phyloP scores from a whole-genome alignment of 176 grass and related monocot genomes.

The Microstegium vimineum region DNA sequence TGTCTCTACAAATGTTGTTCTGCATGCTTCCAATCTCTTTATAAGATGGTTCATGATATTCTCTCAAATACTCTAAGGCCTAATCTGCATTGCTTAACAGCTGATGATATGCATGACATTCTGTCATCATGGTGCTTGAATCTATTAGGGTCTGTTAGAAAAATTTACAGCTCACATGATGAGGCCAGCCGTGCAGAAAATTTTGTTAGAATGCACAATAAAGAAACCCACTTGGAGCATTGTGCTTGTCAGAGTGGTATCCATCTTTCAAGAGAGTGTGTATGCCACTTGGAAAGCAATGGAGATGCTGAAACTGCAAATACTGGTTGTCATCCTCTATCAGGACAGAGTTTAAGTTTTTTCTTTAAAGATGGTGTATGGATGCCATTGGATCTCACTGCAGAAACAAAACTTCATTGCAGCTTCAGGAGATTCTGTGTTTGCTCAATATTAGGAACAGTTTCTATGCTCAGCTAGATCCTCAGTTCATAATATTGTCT shows the following conservation, averaged over 20 bases:
- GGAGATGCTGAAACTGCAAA: slow-evolving; percentile 36
- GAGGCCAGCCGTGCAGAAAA: slow-evolving; percentile 27
- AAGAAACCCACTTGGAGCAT: slow-evolving; percentile 23
- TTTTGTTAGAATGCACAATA: slow-evolving; percentile 13
- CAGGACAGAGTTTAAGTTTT: slow-evolving; percentile 46
- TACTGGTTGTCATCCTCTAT: slow-evolving; percentile 24
- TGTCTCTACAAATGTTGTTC: slow-evolving; percentile 78
- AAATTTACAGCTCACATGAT: slow-evolving; percentile 46
- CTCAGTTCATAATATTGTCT: slow-evolving; percentile 26
- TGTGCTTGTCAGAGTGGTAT: slow-evolving; percentile 46
- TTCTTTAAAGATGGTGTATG: slow-evolving; percentile 80
- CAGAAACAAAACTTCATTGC: slow-evolving; percentile 53
- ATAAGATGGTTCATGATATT: slow-evolving; percentile 49
- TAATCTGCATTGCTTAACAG: slow-evolving; percentile 37
- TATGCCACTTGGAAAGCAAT: slow-evolving; percentile 50
- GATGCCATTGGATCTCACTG: slow-evolving; percentile 53
- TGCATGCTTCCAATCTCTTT: slow-evolving; percentile 54
- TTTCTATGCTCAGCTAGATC: slow-evolving; percentile 32
- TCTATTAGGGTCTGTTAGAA: slow-evolving; percentile 56
- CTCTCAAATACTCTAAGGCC: slow-evolving; percentile 53
- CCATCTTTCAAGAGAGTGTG: slow-evolving; percentile 53
- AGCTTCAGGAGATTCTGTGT: slow-evolving; percentile 66
- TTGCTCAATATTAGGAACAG: slow-evolving; percentile 47
- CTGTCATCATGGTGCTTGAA: slow-evolving; percentile 64
- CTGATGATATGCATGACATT: slow-evolving; percentile 88